phyloP scores from a whole-genome alignment of 2,329 filamentous ascomycete species.

The Dactylellina cionopaga region DNA sequence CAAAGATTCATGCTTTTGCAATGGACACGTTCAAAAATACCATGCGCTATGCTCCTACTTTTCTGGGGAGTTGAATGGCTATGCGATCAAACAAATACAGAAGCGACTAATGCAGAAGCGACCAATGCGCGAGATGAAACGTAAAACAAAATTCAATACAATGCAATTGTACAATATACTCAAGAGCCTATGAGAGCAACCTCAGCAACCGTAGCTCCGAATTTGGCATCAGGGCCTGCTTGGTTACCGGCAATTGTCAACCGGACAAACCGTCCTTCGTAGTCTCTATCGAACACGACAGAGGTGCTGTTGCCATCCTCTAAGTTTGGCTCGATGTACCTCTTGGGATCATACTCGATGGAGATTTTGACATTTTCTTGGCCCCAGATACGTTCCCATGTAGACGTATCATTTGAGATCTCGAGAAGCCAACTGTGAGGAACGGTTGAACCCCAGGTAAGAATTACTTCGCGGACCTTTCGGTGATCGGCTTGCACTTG shows the following conservation, averaged over 20 bases:
- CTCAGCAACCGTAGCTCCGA: constrained; percentile 44
- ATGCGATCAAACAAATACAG: too few species aligned
- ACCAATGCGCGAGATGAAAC: constrained; percentile 4
- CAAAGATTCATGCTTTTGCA: too few species aligned
- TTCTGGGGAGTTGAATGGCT: background rate
- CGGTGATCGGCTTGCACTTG: constrained; percentile 65
- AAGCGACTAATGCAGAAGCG: too few species aligned
- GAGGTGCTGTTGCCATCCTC: constrained; percentile 50
- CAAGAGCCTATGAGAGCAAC: constrained; percentile 44
- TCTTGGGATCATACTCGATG: constrained; percentile 51
- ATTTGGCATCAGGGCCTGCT: constrained; percentile 18
- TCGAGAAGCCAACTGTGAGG: constrained; percentile 53
- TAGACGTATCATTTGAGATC: constrained; percentile 60
- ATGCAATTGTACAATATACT: background rate
- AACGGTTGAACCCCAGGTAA: constrained; percentile 56
- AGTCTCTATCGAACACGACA: constrained; percentile 43
- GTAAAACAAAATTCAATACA: constrained; percentile 1
- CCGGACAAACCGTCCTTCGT: constrained; percentile 43
- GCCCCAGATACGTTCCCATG: constrained; percentile 57
- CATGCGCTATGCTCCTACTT: background rate
- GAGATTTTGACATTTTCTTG: constrained; percentile 54
- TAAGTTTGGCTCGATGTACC: constrained; percentile 36
- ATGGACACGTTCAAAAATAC: too few species aligned
- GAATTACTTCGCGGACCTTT: constrained; percentile 68
- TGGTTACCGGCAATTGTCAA: constrained; percentile 49